phyloP scores from a whole-genome alignment of 208 protist species.

The Vickermania spadyakhi region DNA sequence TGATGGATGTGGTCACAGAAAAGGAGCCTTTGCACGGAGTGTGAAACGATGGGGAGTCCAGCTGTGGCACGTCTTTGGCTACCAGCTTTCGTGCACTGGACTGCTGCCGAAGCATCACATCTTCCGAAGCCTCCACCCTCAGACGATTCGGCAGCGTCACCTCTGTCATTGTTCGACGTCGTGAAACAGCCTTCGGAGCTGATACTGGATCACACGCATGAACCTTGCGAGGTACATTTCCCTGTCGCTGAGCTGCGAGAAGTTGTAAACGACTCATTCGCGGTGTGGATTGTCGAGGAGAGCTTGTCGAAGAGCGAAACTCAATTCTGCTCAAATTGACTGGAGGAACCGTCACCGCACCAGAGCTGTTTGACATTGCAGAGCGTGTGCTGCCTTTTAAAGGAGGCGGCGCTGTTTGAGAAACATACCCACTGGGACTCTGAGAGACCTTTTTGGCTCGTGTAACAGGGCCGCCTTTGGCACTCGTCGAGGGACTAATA shows the following conservation, averaged over 20 bases:
- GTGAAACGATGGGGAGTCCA: too few species aligned
- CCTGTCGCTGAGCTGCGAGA: neutral
- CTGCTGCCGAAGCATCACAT: neutral
- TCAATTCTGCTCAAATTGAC: neutral
- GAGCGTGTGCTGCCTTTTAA: neutral
- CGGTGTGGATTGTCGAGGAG: neutral
- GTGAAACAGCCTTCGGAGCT: neutral
- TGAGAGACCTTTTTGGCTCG: too few species aligned
- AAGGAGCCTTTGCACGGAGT: too few species aligned
- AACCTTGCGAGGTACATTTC: neutral
- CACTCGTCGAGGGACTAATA: too few species aligned
- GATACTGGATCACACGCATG: neutral
- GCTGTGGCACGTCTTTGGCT: too few species aligned
- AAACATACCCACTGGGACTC: neutral
- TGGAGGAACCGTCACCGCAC: neutral
- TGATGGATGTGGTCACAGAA: too few species aligned
- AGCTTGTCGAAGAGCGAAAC: neutral
- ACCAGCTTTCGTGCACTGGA: neutral
- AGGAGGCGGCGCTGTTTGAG: neutral
- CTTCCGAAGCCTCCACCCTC: neutral
- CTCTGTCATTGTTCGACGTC: neutral
- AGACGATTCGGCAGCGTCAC: too few species aligned
- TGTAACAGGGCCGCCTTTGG: too few species aligned
- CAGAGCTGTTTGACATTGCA: neutral
- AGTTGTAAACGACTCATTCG: conserved; percentile 3